A percentile compares a stretch with the other conserved stretches of the same genome.
phyloP scores from a whole-genome alignment of 768 basidiomycete species.

The Filobasidium floriforme region DNA sequence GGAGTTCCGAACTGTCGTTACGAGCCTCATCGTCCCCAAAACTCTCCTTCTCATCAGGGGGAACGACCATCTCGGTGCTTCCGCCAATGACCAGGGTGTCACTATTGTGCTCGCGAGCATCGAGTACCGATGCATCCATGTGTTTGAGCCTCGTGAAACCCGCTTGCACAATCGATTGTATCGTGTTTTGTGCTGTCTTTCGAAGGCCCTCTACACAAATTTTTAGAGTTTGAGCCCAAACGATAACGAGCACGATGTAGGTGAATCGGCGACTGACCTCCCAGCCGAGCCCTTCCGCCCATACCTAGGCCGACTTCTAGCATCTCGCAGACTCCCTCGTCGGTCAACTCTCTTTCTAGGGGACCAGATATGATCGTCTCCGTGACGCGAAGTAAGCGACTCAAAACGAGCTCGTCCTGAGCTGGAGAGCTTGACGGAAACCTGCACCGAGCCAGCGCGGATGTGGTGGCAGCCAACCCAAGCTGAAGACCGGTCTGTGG shows the following conservation, averaged over 20 bases:
- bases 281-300: constrained; percentile 92
- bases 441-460: constrained; percentile 87
- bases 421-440: constrained; percentile 96
- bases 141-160: constrained; percentile 63
- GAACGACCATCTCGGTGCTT: too few species aligned
- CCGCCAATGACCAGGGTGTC: too few species aligned
- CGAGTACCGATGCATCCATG: constrained; percentile 23
- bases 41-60: too few species aligned
- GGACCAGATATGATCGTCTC: constrained; percentile 66
- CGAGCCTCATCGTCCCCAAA: too few species aligned
- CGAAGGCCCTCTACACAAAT: constrained; percentile 8
- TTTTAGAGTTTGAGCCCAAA: neutral
- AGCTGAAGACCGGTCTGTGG: constrained; percentile 53
- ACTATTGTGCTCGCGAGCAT: neutral
- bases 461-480: constrained; percentile 74
- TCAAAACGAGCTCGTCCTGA: constrained; percentile 91
- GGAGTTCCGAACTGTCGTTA: too few species aligned
- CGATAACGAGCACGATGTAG: neutral
- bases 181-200: constrained; percentile 56
- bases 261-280: constrained; percentile 52
- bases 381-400: constrained; percentile 84
- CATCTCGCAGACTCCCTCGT: constrained; percentile 96
- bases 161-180: constrained; percentile 75
- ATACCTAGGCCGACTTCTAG: constrained; percentile 94
- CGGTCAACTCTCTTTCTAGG: constrained; percentile 63